Evolutionary conservation across 257 asterid species (phyloP), one percentile per base, ranked within the genome.

Genomic region (Solanum phureja): DNA sequence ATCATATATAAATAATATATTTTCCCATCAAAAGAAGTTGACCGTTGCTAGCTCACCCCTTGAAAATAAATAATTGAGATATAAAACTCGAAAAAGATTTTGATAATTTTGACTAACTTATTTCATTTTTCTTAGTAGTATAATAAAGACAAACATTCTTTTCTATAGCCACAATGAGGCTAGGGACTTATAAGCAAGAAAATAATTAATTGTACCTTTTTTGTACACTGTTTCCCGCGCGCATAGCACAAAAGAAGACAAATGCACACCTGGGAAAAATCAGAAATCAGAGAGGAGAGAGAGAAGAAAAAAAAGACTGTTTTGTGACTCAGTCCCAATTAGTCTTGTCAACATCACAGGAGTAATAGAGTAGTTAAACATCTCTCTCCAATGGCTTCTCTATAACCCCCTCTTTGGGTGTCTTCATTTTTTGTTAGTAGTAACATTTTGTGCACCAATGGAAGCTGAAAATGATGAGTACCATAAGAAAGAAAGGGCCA

Each of bases 401-500:
- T 44, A 16, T 49, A 46, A 29, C 37, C 66, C 64, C 66, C 11
- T 44, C 85, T 29, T 16, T 81, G 13, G 66, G 60, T 16, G 9
- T 34, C 6, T 18, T 9, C 3, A 0, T 5, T 8, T 3, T 46
- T 81, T 16, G 14, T 16, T 29, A 3, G 37, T 23, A 60, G 16
- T 9, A 76, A 77, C 37, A 77, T 40, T 49, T 72, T 72, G 16
- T 49, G 60, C 73, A 58, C 44, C 86, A 86, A 95, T 93, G 98
- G 98, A 91, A 93, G 88, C 91, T 11, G 90, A 88, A 86, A 92
- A 73, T 87, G 93, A 89, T 12, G 89, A 87, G n/a, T 93, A 91
- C 94, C 92, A 88, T 92, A 94, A 91, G 87, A 91, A 89, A 87
- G 98, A 94, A 92, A 94, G 83, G 87, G 76, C 88, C 12, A 95